Evolutionary conservation across 2,329 filamentous ascomycete genomes (phyloP).

Genomic region (Onygenales sp.): DNA sequence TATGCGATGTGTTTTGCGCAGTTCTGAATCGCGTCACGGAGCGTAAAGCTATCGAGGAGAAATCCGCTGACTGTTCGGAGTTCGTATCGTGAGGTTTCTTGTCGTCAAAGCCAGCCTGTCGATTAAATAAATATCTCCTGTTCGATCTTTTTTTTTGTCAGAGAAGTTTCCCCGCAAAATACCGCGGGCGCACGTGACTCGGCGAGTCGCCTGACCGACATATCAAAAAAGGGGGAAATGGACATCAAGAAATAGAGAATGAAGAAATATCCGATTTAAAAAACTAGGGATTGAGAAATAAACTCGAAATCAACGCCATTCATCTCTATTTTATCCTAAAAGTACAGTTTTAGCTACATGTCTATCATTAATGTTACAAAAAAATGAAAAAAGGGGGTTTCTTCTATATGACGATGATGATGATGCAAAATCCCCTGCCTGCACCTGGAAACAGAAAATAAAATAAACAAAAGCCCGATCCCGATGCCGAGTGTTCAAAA

Average conservation of each 20-base stretch:
- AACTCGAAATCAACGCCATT: not conserved
- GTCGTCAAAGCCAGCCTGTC: not conserved
- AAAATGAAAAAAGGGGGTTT: not conserved
- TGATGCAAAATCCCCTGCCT: not conserved
- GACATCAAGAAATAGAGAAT: not conserved
- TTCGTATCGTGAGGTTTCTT: too few species aligned
- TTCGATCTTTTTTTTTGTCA: too few species aligned
- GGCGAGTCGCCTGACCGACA: not conserved
- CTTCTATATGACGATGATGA: not conserved
- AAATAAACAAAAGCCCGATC: not conserved
- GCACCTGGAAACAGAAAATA: not conserved
- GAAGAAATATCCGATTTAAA: not conserved
- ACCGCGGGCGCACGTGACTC: not conserved
- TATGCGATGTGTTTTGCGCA: too few species aligned
- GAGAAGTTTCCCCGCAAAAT: not conserved
- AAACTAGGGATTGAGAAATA: not conserved
- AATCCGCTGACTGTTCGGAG: too few species aligned
- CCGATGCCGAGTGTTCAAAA: not conserved
- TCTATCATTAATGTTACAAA: slow-evolving; percentile 3
- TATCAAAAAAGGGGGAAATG: not conserved
- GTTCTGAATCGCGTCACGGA: too few species aligned
- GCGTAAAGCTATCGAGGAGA: too few species aligned
- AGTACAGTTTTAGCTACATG: slow-evolving; percentile 1
- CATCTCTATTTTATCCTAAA: not conserved
- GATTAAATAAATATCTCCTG: too few species aligned